Evolutionary conservation across 164 flowering plant species (phyloP).

Genomic region (Annona squamosa): DNA sequence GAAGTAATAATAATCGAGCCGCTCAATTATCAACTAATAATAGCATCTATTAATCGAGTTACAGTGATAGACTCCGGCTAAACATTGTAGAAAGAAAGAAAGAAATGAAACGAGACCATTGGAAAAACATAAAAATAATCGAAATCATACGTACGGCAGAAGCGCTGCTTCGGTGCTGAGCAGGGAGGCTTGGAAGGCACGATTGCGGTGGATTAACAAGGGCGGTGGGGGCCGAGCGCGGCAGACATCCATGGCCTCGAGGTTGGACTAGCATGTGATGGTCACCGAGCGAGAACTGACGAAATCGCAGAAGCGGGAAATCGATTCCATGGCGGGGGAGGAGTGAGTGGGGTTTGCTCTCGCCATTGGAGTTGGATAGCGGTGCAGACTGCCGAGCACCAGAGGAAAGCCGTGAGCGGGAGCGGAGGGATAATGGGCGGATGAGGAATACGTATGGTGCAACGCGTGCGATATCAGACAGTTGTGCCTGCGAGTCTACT

Average conservation of each 20-base stretch:
- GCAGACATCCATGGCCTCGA: slow-evolving; percentile 22
- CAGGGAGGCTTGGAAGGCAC: slow-evolving; percentile 17
- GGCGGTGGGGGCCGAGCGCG: slow-evolving; percentile 19
- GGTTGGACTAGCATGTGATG: not conserved
- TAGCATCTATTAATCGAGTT: too few species aligned
- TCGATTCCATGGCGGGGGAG: not conserved
- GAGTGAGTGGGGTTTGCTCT: slow-evolving; percentile 4
- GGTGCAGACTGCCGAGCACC: not conserved
- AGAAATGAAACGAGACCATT: not conserved
- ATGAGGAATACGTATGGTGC: not conserved
- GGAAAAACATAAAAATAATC: not conserved
- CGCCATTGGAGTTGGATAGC: slow-evolving; percentile 11
- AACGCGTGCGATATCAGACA: not conserved
- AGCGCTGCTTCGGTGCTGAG: slow-evolving; percentile 14
- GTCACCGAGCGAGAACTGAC: slow-evolving; percentile 6
- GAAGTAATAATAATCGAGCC: not conserved
- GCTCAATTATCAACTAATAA: not conserved
- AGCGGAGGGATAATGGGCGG: not conserved
- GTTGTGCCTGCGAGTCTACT: too few species aligned
- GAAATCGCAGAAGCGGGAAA: slow-evolving; percentile 16
- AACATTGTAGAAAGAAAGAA: too few species aligned
- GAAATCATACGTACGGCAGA: slow-evolving; percentile 23
- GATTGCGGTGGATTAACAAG: slow-evolving; percentile 10
- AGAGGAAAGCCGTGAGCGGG: not conserved
- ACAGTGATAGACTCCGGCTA: too few species aligned